Evolutionary conservation across 345 rosid species (phyloP).

Genomic region (Barbarea vulgaris): DNA sequence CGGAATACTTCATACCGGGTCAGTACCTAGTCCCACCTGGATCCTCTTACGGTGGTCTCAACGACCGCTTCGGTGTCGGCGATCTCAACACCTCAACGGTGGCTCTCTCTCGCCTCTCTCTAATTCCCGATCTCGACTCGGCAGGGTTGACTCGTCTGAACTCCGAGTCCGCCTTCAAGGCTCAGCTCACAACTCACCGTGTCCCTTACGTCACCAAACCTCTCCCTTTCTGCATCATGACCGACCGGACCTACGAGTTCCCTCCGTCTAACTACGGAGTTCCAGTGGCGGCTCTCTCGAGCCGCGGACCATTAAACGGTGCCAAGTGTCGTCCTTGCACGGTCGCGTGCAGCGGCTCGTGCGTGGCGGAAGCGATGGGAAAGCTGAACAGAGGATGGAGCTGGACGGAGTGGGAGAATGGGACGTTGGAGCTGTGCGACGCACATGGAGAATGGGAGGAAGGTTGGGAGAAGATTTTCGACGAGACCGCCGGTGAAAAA

Average conservation of each 20-base stretch:
- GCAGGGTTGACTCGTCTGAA: conserved; percentile 62
- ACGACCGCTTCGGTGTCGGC: conserved; percentile 91
- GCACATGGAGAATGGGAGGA: conserved; percentile 67
- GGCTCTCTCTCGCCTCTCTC: conserved; percentile 84
- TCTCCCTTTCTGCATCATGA: conserved; percentile 73
- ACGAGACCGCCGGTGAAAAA: conserved; percentile 50
- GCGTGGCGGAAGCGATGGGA: conserved; percentile 62
- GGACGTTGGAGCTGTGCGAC: conserved; percentile 65
- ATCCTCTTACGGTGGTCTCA: conserved; percentile 86
- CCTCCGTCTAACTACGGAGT: conserved; percentile 76
- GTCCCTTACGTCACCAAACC: conserved; percentile 50
- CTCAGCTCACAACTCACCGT: conserved; percentile 63
- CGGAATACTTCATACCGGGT: conserved; percentile 60
- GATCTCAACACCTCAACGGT: conserved; percentile 57
- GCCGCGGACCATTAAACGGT: conserved; percentile 87
- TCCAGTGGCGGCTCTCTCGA: conserved; percentile 80
- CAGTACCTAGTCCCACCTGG: conserved; percentile 78
- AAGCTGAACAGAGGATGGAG: conserved; percentile 65
- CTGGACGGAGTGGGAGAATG: conserved; percentile 83
- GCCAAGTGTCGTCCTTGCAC: conserved; percentile 91
- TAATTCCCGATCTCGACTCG: conserved; percentile 64
- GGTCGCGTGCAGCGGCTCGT: conserved; percentile 56
- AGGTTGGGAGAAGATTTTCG: conserved; percentile 77
- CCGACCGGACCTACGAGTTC: conserved; percentile 63
- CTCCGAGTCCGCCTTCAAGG: conserved; percentile 84